Percentiles rank a stretch among this genome's conserved stretches.
Evolutionary conservation across 2,329 filamentous ascomycete genomes (phyloP).

Genomic region (Lachnellula subtilissima): DNA sequence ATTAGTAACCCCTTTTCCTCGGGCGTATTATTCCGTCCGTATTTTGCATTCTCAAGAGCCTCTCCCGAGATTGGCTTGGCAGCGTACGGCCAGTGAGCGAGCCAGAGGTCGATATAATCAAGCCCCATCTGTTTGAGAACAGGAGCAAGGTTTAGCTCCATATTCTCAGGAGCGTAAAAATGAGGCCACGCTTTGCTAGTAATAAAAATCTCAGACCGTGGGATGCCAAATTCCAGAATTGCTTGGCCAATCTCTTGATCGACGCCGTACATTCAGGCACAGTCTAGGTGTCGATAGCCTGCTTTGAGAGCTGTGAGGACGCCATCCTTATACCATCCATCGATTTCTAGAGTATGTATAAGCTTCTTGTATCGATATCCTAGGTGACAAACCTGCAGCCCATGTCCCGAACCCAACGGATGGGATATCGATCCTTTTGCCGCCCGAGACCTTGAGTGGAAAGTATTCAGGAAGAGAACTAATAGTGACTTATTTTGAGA

Average conservation of each 20-base stretch:
- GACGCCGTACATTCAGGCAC: conserved; percentile 38
- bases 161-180: background rate
- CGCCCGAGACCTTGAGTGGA: no score
- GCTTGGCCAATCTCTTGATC: conserved; percentile 44
- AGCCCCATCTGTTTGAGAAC: background rate
- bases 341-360: no score
- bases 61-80: background rate
- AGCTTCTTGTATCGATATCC: no score
- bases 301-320: conserved; percentile 53
- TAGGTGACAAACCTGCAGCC: no score
- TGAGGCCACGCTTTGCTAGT: conserved; percentile 44
- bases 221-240: conserved; percentile 41
- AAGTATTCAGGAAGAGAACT: no score
- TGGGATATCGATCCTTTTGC: no score
- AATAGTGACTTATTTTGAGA: no score
- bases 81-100: no score
- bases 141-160: background rate
- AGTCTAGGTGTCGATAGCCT: conserved; percentile 59
- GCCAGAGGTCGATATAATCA: no score
- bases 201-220: conserved; percentile 43
- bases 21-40: no score
- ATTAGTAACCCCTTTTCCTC: no score
- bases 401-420: no score
- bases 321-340: conserved; percentile 29
- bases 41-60: background rate